Evolutionary conservation across 176 grass and related monocot species (phyloP).

Genomic region (Stipa capillata): DNA sequence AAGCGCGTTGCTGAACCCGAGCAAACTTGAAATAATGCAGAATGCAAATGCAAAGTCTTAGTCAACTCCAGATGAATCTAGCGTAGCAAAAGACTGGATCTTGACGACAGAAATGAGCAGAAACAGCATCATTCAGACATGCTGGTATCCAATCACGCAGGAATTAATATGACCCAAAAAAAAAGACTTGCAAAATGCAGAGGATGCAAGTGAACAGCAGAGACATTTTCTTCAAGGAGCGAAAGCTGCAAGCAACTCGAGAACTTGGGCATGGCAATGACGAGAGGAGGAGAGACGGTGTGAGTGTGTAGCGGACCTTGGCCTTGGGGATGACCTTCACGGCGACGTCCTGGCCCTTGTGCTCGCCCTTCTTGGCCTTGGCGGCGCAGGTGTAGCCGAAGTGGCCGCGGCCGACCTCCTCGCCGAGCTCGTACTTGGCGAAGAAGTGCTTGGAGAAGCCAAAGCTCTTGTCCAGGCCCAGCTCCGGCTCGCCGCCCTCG

Average conservation of each 20-base stretch:
- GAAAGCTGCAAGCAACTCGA: conserved; percentile 23
- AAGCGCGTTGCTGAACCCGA: not conserved
- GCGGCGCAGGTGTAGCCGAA: conserved; percentile 92
- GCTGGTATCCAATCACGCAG: conserved; percentile 22
- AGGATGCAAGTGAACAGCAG: conserved; percentile 16
- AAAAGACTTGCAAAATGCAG: conserved; percentile 8
- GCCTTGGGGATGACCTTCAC: conserved; percentile 97
- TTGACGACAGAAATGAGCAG: conserved; percentile 39
- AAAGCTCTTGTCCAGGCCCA: conserved; percentile 91
- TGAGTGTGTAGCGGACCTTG: conserved; percentile 46
- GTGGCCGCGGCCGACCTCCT: conserved; percentile 93
- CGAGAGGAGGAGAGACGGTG: not conserved
- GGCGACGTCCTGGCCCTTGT: conserved; percentile 91
- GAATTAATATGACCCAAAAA: conserved; percentile 9
- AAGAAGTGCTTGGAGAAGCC: conserved; percentile 97
- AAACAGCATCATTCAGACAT: conserved; percentile 23
- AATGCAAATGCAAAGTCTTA: conserved; percentile 18
- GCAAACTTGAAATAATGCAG: conserved; percentile 19
- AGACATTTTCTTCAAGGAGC: conserved; percentile 9
- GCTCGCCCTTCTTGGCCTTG: conserved; percentile 96
- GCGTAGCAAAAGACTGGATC: conserved; percentile 30
- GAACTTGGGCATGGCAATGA: not conserved
- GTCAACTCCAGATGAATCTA: conserved; percentile 36
- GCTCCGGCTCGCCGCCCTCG: conserved; percentile 74
- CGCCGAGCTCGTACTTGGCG: conserved; percentile 86